Conservation (phyloP, 208 protist species). For the Acanthamoeba rhysodes region DNA sequence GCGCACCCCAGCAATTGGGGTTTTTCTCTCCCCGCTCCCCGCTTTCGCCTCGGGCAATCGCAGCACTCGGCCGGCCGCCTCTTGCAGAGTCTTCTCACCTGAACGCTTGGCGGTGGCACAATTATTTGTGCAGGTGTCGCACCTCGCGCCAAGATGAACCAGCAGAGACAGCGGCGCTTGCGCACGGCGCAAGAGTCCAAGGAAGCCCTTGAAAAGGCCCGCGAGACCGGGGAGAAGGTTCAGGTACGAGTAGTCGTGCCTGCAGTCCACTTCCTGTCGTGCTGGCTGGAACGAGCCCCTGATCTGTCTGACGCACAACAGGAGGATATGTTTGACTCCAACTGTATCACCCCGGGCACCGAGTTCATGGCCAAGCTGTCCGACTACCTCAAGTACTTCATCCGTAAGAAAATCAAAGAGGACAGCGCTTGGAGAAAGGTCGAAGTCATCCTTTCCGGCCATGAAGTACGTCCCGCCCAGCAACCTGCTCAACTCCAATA, state of each 20-base stretch:
- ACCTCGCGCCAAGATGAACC: constrained; percentile 99
- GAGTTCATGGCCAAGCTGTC: constrained; percentile 97
- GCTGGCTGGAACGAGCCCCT: background rate
- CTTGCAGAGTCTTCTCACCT: background rate
- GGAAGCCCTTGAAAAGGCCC: constrained; percentile 39
- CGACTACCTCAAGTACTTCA: constrained; percentile 96
- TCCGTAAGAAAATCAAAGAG: constrained; percentile 94
- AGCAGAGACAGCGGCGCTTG: constrained; percentile 98
- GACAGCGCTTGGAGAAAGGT: constrained; percentile 96
- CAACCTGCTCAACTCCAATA: background rate
- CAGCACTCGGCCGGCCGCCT: background rate
- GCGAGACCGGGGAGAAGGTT: constrained; percentile 48
- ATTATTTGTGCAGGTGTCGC: constrained; percentile 91
- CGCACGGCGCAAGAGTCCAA: constrained; percentile 84
- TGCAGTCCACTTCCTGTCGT: background rate
- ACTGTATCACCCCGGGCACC: constrained; percentile 99
- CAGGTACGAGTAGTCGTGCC: background rate
- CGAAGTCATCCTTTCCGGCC: constrained; percentile 96
- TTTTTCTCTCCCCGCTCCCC: background rate
- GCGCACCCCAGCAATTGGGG: background rate
- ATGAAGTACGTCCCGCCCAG: constrained; percentile 77
- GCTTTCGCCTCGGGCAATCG: background rate
- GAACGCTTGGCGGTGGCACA: background rate
- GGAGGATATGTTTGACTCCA: constrained; percentile 97
- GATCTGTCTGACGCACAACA: background rate